Base-by-base conservation (phyloP, 306 rosid genomes). In the Arachis stenosperma region DNA sequence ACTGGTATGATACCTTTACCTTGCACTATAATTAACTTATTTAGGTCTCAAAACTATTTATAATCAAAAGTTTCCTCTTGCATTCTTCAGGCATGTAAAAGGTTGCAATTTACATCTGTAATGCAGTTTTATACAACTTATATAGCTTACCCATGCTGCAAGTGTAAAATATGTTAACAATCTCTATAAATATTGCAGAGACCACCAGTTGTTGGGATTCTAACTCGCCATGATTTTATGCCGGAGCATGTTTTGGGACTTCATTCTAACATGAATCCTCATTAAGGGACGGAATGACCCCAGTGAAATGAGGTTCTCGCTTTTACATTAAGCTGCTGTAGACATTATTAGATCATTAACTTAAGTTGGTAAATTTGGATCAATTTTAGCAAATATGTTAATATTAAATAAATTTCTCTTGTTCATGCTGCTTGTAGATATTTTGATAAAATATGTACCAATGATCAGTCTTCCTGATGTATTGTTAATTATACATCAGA, bases 221-320 rank as follows among this genome's bases (percentile, higher is more conserved):
- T 92, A 53, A 92, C 97, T 0, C 87, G 98, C 71, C 98, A 92
- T 13, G 96, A 92, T 84, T 88, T 92, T 69, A 88, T 92, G 98
- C 91, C 87, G 1, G 98, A 92, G 70, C 97, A 90, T 78, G 62
- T 92, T 57, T 78, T 90, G 82, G 89, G 89, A 81, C 96, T 87
- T 39, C 71, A 85, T 81, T 91, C 92, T 12, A 57, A 87, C n/a
- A 68, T 92, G 52, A 81, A 80, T 65, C 81, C 78, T 57, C 85
- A 71, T 48, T 70, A 70, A 73, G 72, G 80, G 81, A 78, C 72
- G 62, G 67, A 73, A 27, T 58, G 75, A 55, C 78, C 77, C 62
- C 44, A 37, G n/a, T 61, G 63, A 71, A 72, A 53, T 60, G 27
- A 61, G n/a, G 44, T 53, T 54, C 63, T 72, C 57, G 61, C 30